Evolutionary conservation across 1,284 basidiomycete genomes (phyloP).

Genomic region (Entoloma clypeatum): DNA sequence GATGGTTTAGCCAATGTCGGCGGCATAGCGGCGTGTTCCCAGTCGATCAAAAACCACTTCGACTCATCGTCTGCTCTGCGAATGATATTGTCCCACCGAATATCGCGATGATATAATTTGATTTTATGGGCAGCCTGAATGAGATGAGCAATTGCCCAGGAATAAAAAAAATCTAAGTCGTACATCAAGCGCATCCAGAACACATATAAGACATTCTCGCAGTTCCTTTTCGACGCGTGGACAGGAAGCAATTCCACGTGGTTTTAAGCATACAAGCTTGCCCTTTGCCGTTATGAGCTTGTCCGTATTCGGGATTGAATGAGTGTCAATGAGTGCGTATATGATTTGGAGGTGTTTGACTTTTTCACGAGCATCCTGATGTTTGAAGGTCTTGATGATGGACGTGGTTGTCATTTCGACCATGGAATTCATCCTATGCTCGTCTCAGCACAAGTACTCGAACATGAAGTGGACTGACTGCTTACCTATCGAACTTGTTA

Average conservation of each 20-base stretch:
- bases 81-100: constrained; percentile 21
- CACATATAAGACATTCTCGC: constrained; percentile 17
- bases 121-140: constrained; percentile 15
- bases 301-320: constrained; percentile 15
- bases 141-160: constrained; percentile 1
- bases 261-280: constrained; percentile 11
- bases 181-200: constrained; percentile 23
- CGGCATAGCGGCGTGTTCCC: constrained; percentile 18
- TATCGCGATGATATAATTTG: constrained; percentile 21
- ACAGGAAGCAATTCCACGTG: constrained; percentile 11
- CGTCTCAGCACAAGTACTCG: too few relatives aligned
- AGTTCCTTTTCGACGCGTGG: constrained; percentile 16
- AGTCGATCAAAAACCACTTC: too few relatives aligned
- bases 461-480: constrained; percentile 6
- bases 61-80: constrained; percentile 12
- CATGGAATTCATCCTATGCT: too few relatives aligned
- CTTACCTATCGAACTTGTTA: constrained; percentile 12
- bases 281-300: constrained; percentile 10
- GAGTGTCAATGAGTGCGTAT: constrained; percentile 9
- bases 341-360: constrained; percentile 10
- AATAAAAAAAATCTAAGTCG: constrained; percentile 6
- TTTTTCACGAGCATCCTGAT: too few relatives aligned
- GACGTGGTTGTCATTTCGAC: too few relatives aligned
- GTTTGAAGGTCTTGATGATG: too few relatives aligned
- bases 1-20: constrained; percentile 13